Conservation (phyloP, 768 basidiomycete species). For the Punctularia strigosozonata region DNA sequence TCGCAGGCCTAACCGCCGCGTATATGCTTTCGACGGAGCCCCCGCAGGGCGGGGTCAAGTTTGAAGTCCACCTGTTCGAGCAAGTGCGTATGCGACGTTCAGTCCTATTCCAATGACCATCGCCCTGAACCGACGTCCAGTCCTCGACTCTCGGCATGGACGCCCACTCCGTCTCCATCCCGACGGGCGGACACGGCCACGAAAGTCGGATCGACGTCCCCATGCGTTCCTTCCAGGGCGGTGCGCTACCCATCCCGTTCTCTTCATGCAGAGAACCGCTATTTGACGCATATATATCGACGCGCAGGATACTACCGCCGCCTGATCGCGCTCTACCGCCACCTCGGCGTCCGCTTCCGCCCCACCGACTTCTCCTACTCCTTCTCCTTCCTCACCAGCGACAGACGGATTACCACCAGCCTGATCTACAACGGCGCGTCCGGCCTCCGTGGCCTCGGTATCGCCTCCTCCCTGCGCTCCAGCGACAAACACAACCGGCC, state of each 20-base stretch:
- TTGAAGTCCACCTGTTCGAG: conserved; percentile 66
- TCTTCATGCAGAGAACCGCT: background rate
- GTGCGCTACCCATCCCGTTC: conserved; percentile 24
- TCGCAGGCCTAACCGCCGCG: conserved; percentile 63
- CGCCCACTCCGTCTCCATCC: conserved; percentile 41
- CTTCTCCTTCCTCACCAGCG: conserved; percentile 37
- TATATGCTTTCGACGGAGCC: conserved; percentile 32
- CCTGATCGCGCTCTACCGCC: conserved; percentile 54
- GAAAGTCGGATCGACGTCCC: conserved; percentile 63
- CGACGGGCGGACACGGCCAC: conserved; percentile 21
- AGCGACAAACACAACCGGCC: background rate
- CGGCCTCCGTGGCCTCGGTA: conserved; percentile 38
- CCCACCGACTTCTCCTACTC: conserved; percentile 58
- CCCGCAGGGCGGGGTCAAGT: conserved; percentile 25
- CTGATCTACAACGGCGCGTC: conserved; percentile 59
- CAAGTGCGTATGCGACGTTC: conserved; percentile 50
- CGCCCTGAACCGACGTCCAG: too few species aligned
- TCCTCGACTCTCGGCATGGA: conserved; percentile 55
- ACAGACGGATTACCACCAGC: conserved; percentile 28
- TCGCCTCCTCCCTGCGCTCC: conserved; percentile 26
- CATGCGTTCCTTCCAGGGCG: conserved; percentile 76
- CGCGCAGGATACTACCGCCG: conserved; percentile 58
- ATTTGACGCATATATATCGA: background rate
- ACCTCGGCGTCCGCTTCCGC: conserved; percentile 46
- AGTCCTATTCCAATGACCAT: too few species aligned